phyloP scores from a whole-genome alignment of 2,329 filamentous ascomycete species.

The Magnaporthiopsis incrustans region DNA sequence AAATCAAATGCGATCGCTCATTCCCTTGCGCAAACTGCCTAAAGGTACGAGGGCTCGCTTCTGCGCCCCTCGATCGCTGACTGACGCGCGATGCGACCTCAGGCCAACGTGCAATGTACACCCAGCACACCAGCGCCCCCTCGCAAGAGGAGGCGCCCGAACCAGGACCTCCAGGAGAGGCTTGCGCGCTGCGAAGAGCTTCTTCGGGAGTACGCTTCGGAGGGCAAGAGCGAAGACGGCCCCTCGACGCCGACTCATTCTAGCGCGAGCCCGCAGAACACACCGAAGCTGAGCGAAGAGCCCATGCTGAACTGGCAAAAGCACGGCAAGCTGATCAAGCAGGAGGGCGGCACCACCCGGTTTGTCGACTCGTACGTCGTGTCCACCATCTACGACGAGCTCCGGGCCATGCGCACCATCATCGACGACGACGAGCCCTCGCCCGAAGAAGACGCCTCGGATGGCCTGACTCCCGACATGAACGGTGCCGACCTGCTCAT shows the following conservation, averaged over 20 bases:
- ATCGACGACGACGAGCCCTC: conserved; percentile 44
- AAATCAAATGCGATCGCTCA: conserved; percentile 54
- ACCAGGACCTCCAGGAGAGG: conserved; percentile 54
- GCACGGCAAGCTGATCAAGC: conserved; percentile 44
- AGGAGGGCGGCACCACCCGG: conserved; percentile 45
- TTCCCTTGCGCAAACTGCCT: conserved; percentile 53
- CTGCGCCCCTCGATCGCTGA: not conserved
- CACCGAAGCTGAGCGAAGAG: conserved; percentile 22
- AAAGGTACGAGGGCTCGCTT: conserved; percentile 34
- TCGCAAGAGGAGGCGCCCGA: conserved; percentile 50
- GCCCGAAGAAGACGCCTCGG: conserved; percentile 34
- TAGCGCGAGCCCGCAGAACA: conserved; percentile 12
- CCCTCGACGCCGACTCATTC: conserved; percentile 13
- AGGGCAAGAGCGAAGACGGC: conserved; percentile 19
- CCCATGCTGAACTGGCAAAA: conserved; percentile 31
- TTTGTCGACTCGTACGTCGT: conserved; percentile 52
- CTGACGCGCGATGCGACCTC: conserved; percentile 3
- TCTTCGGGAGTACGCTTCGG: conserved; percentile 44
- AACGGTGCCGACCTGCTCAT: conserved; percentile 41
- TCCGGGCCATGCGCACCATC: conserved; percentile 52
- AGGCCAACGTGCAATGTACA: conserved; percentile 53
- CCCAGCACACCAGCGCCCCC: conserved; percentile 53
- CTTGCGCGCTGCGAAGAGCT: conserved; percentile 51
- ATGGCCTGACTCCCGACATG: conserved; percentile 42
- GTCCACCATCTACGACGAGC: conserved; percentile 47